Evolutionary conservation across 2,329 filamentous ascomycete species (phyloP), one percentile per base, ranked within the genome.

Genomic region (Gaeumannomyces sp.): DNA sequence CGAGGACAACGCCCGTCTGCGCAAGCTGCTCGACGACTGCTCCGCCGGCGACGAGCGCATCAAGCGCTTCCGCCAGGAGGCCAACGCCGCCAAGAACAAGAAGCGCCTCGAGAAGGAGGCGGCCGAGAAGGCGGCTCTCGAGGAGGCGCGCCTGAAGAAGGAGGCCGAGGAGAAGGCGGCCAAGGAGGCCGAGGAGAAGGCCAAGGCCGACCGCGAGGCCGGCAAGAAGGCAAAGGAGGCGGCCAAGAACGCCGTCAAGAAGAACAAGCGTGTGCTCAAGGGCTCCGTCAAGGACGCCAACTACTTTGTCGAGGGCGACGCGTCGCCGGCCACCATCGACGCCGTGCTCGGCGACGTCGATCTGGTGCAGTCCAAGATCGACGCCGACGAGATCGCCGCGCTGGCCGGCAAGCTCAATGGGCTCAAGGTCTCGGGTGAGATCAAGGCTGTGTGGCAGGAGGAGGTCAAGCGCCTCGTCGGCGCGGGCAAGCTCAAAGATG

Each of bases 191-290:
- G 95, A 97, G 77, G 91, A 90, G 71, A 84, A 89, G 58, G 92
- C 93, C 69, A 98, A 98, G 85, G 85, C 83, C 6, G 88, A 92
- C 65, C 91, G 90, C 71, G 93, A 94, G 71, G 85, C 90, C 68
- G 81, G 81, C 73, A 99, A 98, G 87, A 99, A 99, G 86, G 89
- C 91, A 67, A 99, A 98, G 84, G 95, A 99, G 80, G 94, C 94
- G 2, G 95, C 95, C 66, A 99, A 99, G 88, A 97, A 93, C 74
- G 95, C 95, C 19, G 90, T 95, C 73, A 99, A 99, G 90, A 99
- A 99, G 91, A 99, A 99, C 87, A 97, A 97, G 87, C 92, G 95
- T 83, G 90, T 98, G 61, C 88, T 99, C 72, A 93, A 96, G 78
- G 89, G 87, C 68, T 93, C 91, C 69, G 91, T 94, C 79, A 99